Percentiles rank a stretch among this genome's conserved stretches.
phyloP scores from a whole-genome alignment of 768 basidiomycete species.

The Trametes gibbosa region DNA sequence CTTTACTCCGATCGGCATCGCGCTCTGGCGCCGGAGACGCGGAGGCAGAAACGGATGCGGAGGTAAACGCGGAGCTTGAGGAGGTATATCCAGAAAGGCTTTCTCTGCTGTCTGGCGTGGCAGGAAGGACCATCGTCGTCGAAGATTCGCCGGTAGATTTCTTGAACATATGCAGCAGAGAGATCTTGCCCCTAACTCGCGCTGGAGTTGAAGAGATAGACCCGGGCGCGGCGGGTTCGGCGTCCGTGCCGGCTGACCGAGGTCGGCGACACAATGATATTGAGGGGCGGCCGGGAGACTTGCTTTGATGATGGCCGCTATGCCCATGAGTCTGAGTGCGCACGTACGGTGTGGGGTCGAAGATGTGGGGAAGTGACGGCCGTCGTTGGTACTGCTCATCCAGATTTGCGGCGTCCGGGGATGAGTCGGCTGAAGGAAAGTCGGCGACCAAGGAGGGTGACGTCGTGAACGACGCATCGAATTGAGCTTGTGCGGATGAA shows the following conservation, averaged over 20 bases:
- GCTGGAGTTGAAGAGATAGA: conserved; percentile 31
- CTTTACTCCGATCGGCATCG: conserved; percentile 13
- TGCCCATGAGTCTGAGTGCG: conserved; percentile 15
- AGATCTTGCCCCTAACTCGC: conserved; percentile 68
- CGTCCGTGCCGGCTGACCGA: conserved; percentile 68
- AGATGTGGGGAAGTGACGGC: conserved; percentile 67
- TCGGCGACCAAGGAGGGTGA: conserved; percentile 17
- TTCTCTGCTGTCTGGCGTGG: conserved; percentile 19
- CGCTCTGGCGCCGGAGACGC: conserved; percentile 20
- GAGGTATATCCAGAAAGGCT: conserved; percentile 22
- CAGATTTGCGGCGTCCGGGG: conserved; percentile 30
- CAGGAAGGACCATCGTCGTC: conserved; percentile 21
- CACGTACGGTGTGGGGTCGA: conserved; percentile 19
- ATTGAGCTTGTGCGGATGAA: conserved; percentile 25
- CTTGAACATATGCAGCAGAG: conserved; percentile 72
- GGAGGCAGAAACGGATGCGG: conserved; percentile 23
- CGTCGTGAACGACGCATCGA: conserved; percentile 17
- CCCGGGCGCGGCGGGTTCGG: conserved; percentile 37
- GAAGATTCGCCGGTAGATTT: conserved; percentile 40
- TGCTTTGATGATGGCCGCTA: conserved; percentile 22
- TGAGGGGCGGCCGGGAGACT: conserved; percentile 10
- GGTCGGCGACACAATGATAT: conserved; percentile 48
- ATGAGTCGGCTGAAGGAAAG: conserved; percentile 1
- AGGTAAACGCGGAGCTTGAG: conserved; percentile 23
- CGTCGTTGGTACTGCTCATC: conserved; percentile 40